Percentiles rank a stretch among this genome's conserved stretches.
phyloP scores from a whole-genome alignment of 345 rosid species.

The thale cress (Arabidopsis thaliana) region TAIR10.1 NC_003076.8:20221001-20221500 shows the following conservation, averaged over 20 bases:
- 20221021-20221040: constrained; percentile 47
- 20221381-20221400: no score
- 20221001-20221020: constrained; percentile 53
- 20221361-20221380: no score
- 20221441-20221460: no score
- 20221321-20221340: not conserved
- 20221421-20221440: no score
- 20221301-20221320: not conserved
- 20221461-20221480: no score
- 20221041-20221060: constrained; percentile 53
- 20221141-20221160: not conserved
- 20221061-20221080: not conserved
- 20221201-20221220: not conserved
- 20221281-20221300: not conserved
- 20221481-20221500: no score
- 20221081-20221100: not conserved
- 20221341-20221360: not conserved
- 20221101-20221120: constrained; percentile 19
- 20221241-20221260: not conserved
- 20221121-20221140: not conserved
- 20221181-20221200: not conserved
- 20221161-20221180: not conserved
- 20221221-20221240: not conserved
- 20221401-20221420: no score
- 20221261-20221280: not conserved